Percentiles rank a stretch among this genome's conserved stretches.
Evolutionary conservation across 2,329 filamentous ascomycete genomes (phyloP).

Genomic region (Purpureocillium takamizusanense): DNA sequence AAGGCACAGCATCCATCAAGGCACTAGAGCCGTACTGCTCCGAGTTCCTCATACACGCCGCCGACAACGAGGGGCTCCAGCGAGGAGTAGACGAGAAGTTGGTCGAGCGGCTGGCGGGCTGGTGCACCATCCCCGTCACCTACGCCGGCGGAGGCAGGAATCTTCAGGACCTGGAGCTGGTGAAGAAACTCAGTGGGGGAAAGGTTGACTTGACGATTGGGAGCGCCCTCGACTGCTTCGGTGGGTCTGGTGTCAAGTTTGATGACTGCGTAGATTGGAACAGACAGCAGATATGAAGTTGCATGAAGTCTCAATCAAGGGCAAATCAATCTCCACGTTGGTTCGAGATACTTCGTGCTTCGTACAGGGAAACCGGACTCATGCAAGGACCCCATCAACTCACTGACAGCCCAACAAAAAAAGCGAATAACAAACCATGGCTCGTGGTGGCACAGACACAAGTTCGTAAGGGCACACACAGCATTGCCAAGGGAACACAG

Average conservation of each 20-base stretch:
- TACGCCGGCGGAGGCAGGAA: conserved; percentile 90
- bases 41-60: conserved; percentile 94
- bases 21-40: conserved; percentile 84
- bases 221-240: conserved; percentile 93
- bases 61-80: conserved; percentile 92
- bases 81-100: conserved; percentile 82
- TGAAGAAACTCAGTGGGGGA: conserved; percentile 68
- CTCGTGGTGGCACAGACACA: no score
- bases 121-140: conserved; percentile 88
- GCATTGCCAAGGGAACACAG: background rate
- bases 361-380: no score
- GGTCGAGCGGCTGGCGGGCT: conserved; percentile 65
- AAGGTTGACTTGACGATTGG: conserved; percentile 92
- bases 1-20: conserved; percentile 62
- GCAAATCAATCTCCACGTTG: no score
- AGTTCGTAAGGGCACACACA: background rate
- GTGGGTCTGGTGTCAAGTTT: conserved; percentile 76
- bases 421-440: no score
- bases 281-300: conserved; percentile 25
- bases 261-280: conserved; percentile 91
- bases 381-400: no score
- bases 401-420: no score
- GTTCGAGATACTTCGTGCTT: no score
- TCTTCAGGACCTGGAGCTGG: conserved; percentile 72
- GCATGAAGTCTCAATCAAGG: no score